Evolutionary conservation across 2,329 filamentous ascomycete species (phyloP), one percentile per base, ranked within the genome.

Genomic region (Coleophoma eucalyptorum): DNA sequence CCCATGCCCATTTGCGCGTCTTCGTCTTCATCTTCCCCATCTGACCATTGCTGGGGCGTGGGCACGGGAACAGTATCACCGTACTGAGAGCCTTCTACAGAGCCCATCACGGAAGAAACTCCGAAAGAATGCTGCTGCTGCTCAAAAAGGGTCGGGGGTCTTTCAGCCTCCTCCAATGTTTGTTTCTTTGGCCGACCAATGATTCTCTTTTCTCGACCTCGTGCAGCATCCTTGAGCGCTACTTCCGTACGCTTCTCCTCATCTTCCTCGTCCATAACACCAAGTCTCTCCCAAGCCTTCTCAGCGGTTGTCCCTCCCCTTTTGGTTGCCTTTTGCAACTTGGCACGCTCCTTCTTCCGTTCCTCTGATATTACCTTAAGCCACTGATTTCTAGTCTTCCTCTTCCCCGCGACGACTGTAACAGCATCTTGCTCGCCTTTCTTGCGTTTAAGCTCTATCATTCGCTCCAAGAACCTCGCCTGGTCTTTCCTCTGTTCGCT

Each of bases 381-480:
- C 62, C 63, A 64, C 37, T 51, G 53, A 8, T 41, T 35, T 42
- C 55, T 58, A 5, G 52, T 57, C 41, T 55, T 43, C 13, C 71
- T 62, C 37, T 61, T 66, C 18, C 62, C 55, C 11, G 79, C 77
- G 62, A 80, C 77, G 4, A 85, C 74, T 0, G 84, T 87, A 21
- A 89, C 83, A 15, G 79, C 69, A 62, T 90, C 87, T 16, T 66
- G 73, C 65, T 90, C 84, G 7, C 84, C 84, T 58, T 76, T 82
- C 26, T 75, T 74, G 45, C 75, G 76, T 66, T 90, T 90, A 47
- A 86, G 67, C 12, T 77, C 75, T 57, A 85, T 86, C 20, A 91
- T 62, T 26, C 80, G 80, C 58, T 87, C 80, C 1, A 90, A 68
- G 62, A 90, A 90, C 15, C 63, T 64, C 1, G 69, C 69, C 60